Conservation (phyloP, 2,329 filamentous ascomycete genomes). For the Aspergillus neotritici region DNA sequence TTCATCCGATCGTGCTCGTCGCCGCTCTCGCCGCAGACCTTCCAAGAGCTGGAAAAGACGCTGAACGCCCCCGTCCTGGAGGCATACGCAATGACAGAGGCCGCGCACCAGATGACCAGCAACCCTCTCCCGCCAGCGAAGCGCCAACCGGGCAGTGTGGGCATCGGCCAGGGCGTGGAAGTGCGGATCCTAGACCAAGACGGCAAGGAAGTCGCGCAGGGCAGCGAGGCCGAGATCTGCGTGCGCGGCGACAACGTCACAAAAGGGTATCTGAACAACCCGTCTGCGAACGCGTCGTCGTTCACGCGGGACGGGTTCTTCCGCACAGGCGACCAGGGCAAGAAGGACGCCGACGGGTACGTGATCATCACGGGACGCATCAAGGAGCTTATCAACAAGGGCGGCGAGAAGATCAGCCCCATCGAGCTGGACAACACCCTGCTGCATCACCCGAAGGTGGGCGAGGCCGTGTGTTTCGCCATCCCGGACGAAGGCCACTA, state of each 20-base stretch:
- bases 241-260: conserved; percentile 79
- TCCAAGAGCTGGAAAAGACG: conserved; percentile 69
- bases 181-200: conserved; percentile 68
- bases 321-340: conserved; percentile 81
- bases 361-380: conserved; percentile 84
- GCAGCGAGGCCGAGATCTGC: conserved; percentile 73
- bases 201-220: conserved; percentile 63
- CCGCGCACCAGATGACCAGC: conserved; percentile 50
- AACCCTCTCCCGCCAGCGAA: conserved; percentile 65
- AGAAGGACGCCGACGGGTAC: conserved; percentile 73
- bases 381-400: conserved; percentile 87
- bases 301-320: conserved; percentile 76
- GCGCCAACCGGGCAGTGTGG: conserved; percentile 75
- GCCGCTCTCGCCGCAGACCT: conserved; percentile 73
- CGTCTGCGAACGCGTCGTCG: conserved; percentile 64
- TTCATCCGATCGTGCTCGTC: conserved; percentile 87
- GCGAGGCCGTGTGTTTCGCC: conserved; percentile 77
- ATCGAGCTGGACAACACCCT: conserved; percentile 82
- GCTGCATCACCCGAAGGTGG: conserved; percentile 64
- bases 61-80: conserved; percentile 78
- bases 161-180: conserved; percentile 76
- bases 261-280: conserved; percentile 78
- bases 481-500: conserved; percentile 71
- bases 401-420: conserved; percentile 82
- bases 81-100: conserved; percentile 91